Evolutionary conservation across 2,329 filamentous ascomycete genomes (phyloP), one percentile per base, ranked within the genome.

Genomic region (Zasmidium cellare): DNA sequence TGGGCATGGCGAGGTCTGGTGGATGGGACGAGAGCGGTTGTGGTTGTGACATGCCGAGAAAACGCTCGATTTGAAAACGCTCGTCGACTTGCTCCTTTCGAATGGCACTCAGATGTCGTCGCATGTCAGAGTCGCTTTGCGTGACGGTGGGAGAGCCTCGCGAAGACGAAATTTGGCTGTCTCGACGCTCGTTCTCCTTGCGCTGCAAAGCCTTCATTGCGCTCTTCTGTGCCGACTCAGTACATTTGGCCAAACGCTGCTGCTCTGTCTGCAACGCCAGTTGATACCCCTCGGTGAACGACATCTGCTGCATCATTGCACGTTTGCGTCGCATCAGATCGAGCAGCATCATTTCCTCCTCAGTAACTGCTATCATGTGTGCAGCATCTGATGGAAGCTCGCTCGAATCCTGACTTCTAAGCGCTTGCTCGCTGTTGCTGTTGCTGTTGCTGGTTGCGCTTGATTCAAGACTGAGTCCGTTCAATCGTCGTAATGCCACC

Each of bases 251-350:
- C 14, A 69, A 38, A 9, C 66, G 61, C 46, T 68, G 67, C 35
- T 74, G 64, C 58, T 77, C 73, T 5, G 66, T 64, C 54, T 66
- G 66, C 54, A 75, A 57, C 14, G 71, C 71, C 20, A 71, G 65
- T 35, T 69, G 66, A 51, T 74, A 73, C 22, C 72, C 75, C 59
- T 77, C 72, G 1, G 71, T 65, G 56, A 72, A 74, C 50, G 69
- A 73, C 44, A 74, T 69, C 61, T 77, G 75, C 23, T 72, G 72
- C 77, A 80, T 79, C 7, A 73, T 74, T 11, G 77, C 77, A 46
- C 78, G 74, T 64, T 80, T 81, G 56, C 75, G 73, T 7, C 79
- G 76, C 77, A 81, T 79, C 67, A 80, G 69, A 55, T 80, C 79
- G 35, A 81, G 61, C 14, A 81, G 64, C 22, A 76, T 75, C 66